Base-by-base conservation (phyloP, 192 early-diverging fungal genomes). In the Coemansia sp. region DNA sequence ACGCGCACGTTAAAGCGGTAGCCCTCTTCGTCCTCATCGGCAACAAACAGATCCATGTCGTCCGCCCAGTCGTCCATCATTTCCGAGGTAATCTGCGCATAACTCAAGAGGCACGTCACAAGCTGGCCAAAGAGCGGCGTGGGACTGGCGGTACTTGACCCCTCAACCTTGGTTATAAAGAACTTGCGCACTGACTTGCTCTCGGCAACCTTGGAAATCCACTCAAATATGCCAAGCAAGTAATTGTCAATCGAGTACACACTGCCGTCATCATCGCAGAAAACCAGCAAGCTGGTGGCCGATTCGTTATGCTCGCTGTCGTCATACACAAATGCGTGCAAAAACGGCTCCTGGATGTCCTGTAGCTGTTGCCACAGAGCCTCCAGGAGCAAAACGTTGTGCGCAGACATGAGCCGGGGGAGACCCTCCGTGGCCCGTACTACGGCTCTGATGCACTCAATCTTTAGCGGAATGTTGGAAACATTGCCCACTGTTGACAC, bases 1-100 rank as follows among this genome's bases (percentile, higher is more conserved):
- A 93, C 83, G 39, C 94, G 82, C 39, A 93, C 88, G 52, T 86
- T 96, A 62, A 88, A 94, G n/a, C 74, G 86, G 33, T 85, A 84
- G 1, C 85, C 86, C 47, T 92, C 91, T 40, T 94, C 92, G 40
- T 94, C 91, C 43, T 92, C 90, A 50, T 96, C 94, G 17, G 89
- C 88, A 26, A 96, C 85, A 60, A 85, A 94, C 62, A 93, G 83
- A 53, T 93, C 90, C 41, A 90, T 82, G 60, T 96, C 92, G 27
- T 80, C 68, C 5, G 77, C 68, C 94, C 94, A 96, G 37, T 81
- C 82, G n/a, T 88, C 87, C 2, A 84, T 64, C 73, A 78, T 81
- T 31, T 89, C 89, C 26, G 82, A 73, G 2, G 90, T 91, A 60
- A 96, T 91, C 55, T 91, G 90, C 70, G 87, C 81, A 52, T 88